These are phyloP conservation scores for Xylaria scruposa DNA, from an alignment of 495 filamentous ascomycete species.

Conservation along the genomic window DNA sequence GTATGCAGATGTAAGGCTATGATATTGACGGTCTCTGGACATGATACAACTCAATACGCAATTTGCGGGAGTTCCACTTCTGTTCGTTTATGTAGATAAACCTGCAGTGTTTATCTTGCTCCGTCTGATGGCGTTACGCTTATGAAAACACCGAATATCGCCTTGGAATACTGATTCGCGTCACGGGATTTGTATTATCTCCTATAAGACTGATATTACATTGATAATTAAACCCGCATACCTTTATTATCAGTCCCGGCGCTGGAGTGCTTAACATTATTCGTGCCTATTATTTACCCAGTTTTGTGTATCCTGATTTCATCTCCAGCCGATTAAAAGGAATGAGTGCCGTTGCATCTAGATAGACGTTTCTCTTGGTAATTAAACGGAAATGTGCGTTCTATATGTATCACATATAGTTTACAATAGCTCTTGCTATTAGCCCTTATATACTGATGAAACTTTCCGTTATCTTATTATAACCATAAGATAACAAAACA, in stretches of 20 bases:
- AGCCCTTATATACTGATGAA: not conserved
- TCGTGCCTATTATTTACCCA: not conserved
- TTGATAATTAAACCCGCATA: not conserved
- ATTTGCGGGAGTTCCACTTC: not conserved
- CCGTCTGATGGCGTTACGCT: not conserved
- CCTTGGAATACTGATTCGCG: not conserved
- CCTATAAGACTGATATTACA: not conserved
- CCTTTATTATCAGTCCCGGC: not conserved
- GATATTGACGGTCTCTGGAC: not conserved
- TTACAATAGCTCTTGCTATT: not conserved
- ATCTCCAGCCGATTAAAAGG: not conserved
- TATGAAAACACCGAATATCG: not conserved
- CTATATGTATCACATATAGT: not conserved
- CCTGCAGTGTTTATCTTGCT: constrained; percentile 21
- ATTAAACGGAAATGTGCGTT: not conserved
- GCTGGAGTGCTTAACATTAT: not conserved
- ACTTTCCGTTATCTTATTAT: not conserved
- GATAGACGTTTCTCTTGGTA: not conserved
- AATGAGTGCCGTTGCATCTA: not conserved
- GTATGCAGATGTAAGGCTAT: constrained; percentile 17
- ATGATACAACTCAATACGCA: not conserved
- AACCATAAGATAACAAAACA: constrained; percentile 15
- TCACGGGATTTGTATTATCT: not conserved
- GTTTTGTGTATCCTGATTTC: not conserved
- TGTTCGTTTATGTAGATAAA: constrained; percentile 14